Base-by-base conservation (phyloP, 768 basidiomycete genomes). In the Leucosporidium creatinivorum region DNA sequence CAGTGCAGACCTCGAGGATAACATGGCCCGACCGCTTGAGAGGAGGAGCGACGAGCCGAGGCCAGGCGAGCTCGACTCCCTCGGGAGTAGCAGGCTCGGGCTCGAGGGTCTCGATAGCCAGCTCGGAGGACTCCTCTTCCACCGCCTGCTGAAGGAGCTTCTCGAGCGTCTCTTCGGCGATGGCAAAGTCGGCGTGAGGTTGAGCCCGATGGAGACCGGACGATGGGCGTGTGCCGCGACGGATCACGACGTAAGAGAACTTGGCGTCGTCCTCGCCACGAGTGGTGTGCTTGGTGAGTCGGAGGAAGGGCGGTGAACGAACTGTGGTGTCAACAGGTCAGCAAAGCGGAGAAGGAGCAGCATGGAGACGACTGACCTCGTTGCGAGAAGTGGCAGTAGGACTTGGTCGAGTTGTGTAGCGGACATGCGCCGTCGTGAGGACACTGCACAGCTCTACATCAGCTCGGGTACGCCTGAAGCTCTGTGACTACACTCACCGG, bases 391-490 rank as follows among this genome's bases (percentile, higher is more conserved):
- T 88, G 86, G 75, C 94, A 98, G 68, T 73, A 74, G 28, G 78
- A 73, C 21, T 73, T 70, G 3, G 76, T 77, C 18, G 82, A 31
- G 23, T 61, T 62, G 21, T 73, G 75, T 9, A 97, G 79, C 2
- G 94, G 93, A 77, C 94, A 97, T 52, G 81, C 80, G 28, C 82
- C 82, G 76, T 98, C 93, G 74, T 98, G 94, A 18, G 94, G 91
- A 75, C 94, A 98, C 87, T 93, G 75, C 33, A 23, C 7, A 0
- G 4, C 7, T 49, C 49, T 44, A 70, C 78, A 86, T 77, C 77
- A 92, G 91, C 31, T 92, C 92, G 61, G 92, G 91, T 59, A 93
- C 80, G n/a, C 93, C 87, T 79, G 91, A 89, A 33, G 84, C 84
- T 17, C 89, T 12, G n/a, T 44, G 8, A 44, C 10, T 8, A 44